Percentiles rank a stretch among this genome's conserved stretches.
These are phyloP conservation scores for Usnea hakonensis DNA, from an alignment of 495 filamentous ascomycete species.

Conservation along the genomic window DNA sequence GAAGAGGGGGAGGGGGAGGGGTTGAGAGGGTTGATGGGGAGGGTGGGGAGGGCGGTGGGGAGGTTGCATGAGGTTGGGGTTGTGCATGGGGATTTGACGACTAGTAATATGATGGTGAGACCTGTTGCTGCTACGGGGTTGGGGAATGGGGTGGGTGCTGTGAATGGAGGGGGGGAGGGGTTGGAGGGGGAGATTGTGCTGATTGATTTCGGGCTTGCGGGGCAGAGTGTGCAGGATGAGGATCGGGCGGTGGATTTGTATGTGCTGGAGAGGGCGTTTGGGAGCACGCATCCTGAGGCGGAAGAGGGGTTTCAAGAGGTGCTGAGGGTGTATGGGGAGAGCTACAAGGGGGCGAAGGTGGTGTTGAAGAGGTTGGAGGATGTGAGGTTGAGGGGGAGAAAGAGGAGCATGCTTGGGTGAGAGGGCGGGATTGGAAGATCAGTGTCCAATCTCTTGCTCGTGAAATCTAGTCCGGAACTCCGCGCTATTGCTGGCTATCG, in stretches of 20 bases:
- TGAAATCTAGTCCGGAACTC: not conserved
- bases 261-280: conserved; percentile 93
- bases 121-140: conserved; percentile 16
- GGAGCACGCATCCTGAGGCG: conserved; percentile 82
- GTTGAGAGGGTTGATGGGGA: conserved; percentile 54
- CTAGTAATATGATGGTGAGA: conserved; percentile 87
- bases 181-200: conserved; percentile 70
- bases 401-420: conserved; percentile 93
- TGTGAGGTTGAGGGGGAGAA: conserved; percentile 90
- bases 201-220: conserved; percentile 93
- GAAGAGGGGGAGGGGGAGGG: conserved; percentile 36
- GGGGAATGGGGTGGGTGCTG: not conserved
- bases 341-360: conserved; percentile 48
- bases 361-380: conserved; percentile 79
- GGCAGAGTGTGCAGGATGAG: conserved; percentile 75
- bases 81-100: conserved; percentile 93
- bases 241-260: conserved; percentile 96
- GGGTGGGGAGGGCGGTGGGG: conserved; percentile 70
- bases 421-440: not conserved
- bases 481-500: conserved; percentile 4
- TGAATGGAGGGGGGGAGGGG: conserved; percentile 8
- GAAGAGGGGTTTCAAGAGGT: conserved; percentile 66
- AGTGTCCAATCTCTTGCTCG: not conserved
- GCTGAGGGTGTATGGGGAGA: conserved; percentile 52
- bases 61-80: conserved; percentile 72